Conservation (phyloP, 2,329 filamentous ascomycete genomes). For the Beauveria asiatica region DNA sequence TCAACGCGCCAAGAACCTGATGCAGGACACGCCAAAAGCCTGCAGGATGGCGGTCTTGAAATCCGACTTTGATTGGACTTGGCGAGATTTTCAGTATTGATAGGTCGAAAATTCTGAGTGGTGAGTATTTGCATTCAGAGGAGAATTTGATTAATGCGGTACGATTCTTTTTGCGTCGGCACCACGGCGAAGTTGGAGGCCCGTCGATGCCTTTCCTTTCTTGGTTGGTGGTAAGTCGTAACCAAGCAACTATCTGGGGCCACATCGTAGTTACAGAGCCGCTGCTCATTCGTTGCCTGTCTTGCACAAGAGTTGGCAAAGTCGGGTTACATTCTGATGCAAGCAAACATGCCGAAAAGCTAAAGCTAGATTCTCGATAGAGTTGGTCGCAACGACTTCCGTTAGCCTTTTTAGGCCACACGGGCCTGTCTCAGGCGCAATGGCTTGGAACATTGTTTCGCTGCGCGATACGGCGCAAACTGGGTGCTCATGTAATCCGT, state of each 20-base stretch:
- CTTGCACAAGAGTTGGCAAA: neutral
- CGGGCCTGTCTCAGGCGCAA: neutral
- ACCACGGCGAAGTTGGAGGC: neutral
- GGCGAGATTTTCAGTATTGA: neutral
- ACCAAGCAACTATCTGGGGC: neutral
- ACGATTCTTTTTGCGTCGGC: neutral
- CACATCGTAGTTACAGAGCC: neutral
- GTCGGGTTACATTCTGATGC: neutral
- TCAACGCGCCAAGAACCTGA: neutral
- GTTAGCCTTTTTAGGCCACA: neutral
- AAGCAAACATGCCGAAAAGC: neutral
- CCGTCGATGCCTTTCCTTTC: neutral
- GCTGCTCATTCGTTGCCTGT: neutral
- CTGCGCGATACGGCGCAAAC: neutral
- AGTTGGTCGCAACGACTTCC: neutral
- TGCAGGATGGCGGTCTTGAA: neutral
- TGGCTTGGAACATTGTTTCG: conserved; percentile 1
- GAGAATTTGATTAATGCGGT: neutral
- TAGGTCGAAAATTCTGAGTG: neutral
- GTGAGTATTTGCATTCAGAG: neutral
- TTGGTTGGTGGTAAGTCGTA: neutral
- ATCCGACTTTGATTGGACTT: neutral
- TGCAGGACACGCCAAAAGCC: neutral
- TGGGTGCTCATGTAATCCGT: neutral
- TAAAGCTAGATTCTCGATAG: neutral